Percentiles rank a stretch among this genome's conserved stretches.
Conservation (phyloP, 2,329 filamentous ascomycete species). For the Aschersonia sp. region DNA sequence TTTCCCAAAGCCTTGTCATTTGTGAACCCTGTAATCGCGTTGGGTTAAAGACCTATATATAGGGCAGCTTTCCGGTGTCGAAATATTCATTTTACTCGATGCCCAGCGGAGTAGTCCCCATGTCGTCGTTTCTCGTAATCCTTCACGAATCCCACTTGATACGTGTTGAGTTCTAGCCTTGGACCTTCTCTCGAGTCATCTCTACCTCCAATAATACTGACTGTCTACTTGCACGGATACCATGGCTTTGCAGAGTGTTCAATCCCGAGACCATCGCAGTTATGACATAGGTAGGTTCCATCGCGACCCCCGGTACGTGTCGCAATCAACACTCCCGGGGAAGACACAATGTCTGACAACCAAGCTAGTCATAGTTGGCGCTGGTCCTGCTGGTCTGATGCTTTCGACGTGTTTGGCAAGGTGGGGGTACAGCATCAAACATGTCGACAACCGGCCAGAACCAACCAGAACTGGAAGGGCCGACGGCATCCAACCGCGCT, state of each 20-base stretch:
- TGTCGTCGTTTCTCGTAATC: no score
- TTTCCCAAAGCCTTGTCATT: no score
- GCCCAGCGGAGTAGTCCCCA: no score
- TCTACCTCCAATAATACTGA: not conserved
- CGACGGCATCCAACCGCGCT: conserved; percentile 83
- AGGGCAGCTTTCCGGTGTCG: no score
- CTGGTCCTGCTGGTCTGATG: conserved; percentile 77
- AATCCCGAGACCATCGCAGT: conserved; percentile 5
- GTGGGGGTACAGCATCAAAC: conserved; percentile 92
- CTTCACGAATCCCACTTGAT: no score
- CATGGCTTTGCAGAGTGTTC: not conserved
- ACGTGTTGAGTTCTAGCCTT: no score
- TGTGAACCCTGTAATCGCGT: no score
- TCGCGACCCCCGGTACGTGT: not conserved
- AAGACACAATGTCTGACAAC: not conserved
- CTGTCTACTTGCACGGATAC: not conserved
- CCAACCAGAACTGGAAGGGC: conserved; percentile 76
- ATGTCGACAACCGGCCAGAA: conserved; percentile 80
- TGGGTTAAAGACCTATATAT: no score
- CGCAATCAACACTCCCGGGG: not conserved
- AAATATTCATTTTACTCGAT: no score
- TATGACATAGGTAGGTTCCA: conserved; percentile 29
- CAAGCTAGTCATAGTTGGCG: conserved; percentile 66
- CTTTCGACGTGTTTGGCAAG: conserved; percentile 75
- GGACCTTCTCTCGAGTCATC: no score